phyloP scores from a whole-genome alignment of 345 rosid genomes.

The Corymbia maculata region DNA sequence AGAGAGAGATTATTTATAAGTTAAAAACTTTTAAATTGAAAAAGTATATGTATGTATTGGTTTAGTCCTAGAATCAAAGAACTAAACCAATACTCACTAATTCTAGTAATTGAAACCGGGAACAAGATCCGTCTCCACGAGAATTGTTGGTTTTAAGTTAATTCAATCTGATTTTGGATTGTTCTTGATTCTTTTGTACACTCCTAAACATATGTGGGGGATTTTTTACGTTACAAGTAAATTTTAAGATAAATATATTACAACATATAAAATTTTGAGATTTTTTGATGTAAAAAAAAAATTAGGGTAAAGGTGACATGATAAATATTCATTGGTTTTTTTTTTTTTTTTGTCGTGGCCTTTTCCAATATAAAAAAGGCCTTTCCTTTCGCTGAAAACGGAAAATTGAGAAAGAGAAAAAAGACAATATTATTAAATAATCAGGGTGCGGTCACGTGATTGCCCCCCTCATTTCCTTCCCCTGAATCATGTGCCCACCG shows the following conservation, averaged over 20 bases:
- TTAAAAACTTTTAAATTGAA: background rate
- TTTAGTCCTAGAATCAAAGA: too few relatives aligned
- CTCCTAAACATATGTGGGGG: background rate
- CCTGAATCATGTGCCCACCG: background rate
- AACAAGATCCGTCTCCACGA: too few relatives aligned
- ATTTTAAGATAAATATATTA: too few relatives aligned
- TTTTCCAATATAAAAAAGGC: background rate
- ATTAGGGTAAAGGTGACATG: background rate
- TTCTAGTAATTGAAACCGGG: too few relatives aligned
- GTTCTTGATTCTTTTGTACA: background rate
- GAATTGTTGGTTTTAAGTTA: too few relatives aligned
- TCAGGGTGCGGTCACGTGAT: background rate
- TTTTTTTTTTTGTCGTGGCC: background rate
- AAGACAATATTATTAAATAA: background rate
- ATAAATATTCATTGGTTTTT: background rate
- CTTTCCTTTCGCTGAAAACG: background rate
- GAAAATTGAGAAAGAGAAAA: background rate
- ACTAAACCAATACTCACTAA: too few relatives aligned
- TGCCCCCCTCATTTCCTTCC: background rate
- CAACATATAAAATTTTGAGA: too few relatives aligned
- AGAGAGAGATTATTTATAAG: background rate
- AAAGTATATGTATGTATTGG: too few relatives aligned
- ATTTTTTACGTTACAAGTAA: too few relatives aligned
- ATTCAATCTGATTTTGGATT: accelerated
- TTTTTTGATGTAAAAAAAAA: too few relatives aligned